Evolutionary conservation across 2,329 filamentous ascomycete genomes (phyloP).

Genomic region (Aspergillus udagawae): DNA sequence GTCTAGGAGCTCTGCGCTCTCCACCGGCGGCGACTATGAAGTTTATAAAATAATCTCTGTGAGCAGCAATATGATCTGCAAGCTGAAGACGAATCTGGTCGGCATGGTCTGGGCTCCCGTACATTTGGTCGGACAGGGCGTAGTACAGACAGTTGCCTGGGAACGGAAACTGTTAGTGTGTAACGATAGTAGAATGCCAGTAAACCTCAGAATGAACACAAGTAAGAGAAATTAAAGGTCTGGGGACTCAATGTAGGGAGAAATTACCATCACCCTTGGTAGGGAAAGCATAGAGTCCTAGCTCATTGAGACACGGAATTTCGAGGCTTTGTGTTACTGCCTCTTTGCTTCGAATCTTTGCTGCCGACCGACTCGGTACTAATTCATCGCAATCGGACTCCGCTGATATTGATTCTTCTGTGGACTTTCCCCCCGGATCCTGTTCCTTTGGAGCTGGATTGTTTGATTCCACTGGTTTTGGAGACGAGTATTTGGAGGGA

Average conservation of each 20-base stretch:
- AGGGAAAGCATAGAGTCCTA: conserved; percentile 56
- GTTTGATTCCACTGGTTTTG: neutral
- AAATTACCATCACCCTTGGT: conserved; percentile 60
- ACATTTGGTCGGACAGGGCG: conserved; percentile 64
- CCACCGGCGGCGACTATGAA: conserved; percentile 58
- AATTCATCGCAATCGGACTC: neutral
- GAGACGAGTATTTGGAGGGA: neutral
- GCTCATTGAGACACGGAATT: conserved; percentile 47
- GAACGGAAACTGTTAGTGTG: conserved; percentile 20
- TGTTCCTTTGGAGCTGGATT: neutral
- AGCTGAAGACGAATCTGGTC: conserved; percentile 55
- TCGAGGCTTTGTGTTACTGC: conserved; percentile 26
- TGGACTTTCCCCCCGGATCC: neutral
- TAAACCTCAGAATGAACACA: neutral
- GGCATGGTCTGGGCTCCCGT: conserved; percentile 56
- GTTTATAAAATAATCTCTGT: conserved; percentile 60
- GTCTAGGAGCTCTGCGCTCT: conserved; percentile 55
- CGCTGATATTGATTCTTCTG: neutral
- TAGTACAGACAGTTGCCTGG: conserved; percentile 68
- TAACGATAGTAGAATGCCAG: neutral
- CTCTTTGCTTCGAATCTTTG: conserved; percentile 14
- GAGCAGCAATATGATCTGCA: conserved; percentile 59
- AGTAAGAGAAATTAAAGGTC: conserved; percentile 4
- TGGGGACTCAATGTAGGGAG: conserved; percentile 17
- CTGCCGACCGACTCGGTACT: conserved; percentile 7